Conservation (phyloP, 176 grass and related monocot genomes). For the Bolboschoenus planiculmis region DNA sequence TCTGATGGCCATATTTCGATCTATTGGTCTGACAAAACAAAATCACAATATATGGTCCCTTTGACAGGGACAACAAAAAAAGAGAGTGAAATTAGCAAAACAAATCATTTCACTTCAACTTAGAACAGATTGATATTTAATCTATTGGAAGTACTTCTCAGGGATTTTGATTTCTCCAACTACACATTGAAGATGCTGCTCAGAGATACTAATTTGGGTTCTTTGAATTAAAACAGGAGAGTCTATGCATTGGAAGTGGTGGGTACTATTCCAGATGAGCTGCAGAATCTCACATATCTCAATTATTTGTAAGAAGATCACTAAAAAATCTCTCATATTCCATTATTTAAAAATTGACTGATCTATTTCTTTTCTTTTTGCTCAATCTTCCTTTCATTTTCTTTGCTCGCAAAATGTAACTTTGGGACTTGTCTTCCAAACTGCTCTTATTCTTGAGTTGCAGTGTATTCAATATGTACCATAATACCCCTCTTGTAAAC, state of each 20-base stretch:
- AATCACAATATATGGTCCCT: neutral
- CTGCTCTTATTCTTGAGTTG: neutral
- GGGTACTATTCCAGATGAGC: constrained; percentile 48
- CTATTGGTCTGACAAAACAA: neutral
- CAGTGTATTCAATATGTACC: neutral
- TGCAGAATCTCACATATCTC: constrained; percentile 43
- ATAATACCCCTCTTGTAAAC: neutral
- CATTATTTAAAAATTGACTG: neutral
- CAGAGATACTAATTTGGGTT: neutral
- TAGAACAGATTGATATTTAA: neutral
- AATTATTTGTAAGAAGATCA: constrained; percentile 38
- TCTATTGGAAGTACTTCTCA: neutral
- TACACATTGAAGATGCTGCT: neutral
- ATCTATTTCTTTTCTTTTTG: neutral
- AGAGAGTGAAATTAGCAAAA: neutral
- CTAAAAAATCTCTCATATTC: neutral
- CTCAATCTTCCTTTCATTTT: neutral
- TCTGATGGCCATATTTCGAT: neutral
- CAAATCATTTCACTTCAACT: neutral
- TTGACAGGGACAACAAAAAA: too few species aligned
- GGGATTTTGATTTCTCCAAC: neutral
- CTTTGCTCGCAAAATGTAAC: neutral
- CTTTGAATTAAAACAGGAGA: constrained; percentile 33
- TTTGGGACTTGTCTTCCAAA: neutral
- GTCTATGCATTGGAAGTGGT: constrained; percentile 27